Evolutionary conservation across 768 basidiomycete genomes (phyloP), one percentile per base, ranked within the genome.

Genomic region (Leccinum sublutescens): DNA sequence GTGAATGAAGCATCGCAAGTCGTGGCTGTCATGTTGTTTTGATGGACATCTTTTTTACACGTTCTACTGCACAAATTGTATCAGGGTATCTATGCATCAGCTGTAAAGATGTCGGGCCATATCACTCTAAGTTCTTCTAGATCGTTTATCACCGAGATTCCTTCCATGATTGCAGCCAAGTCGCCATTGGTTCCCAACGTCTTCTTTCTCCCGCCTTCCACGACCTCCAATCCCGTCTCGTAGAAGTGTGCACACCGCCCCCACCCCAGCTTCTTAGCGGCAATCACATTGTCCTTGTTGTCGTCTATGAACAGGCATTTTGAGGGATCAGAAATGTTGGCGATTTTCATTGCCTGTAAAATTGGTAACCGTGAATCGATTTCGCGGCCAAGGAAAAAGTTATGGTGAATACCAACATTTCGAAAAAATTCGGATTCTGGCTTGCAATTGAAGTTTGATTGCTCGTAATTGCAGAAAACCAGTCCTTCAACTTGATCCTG

Each of bases 251-350:
- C 89, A 50, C 87, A 88, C 58, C 82, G 81, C 0, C 79, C 83
- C 92, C 92, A 94, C 2, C 86, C 86, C 11, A 86, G 71, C 17
- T 74, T 72, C 56, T 78, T 78, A 8, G 92, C 92, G 15, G 85
- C 84, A 56, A 82, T 75, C 21, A 93, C 82, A 63, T 94, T 93
- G 21, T 72, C 68, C 66, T 82, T 75, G 64, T 81, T 93, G 69
- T 94, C 92, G 64, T 94, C 92, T 29, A 94, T 72, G 67, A 94
- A 94, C 62, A 85, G 85, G 64, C 87, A 91, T 68, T 84, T 88
- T 11, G 82, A 79, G 2, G 87, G 82, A 73, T 93, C 87, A 1
- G 76, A 74, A 14, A 90, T 68, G 5, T 78, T 75, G 5, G 89
- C 90, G 59, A 78, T 75, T 55, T 72, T 72, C 79, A 93, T 78